A percentile compares a stretch with the other conserved stretches of the same genome.
Conservation (phyloP, 306 rosid species). For the Canavalia gladiata region DNA sequence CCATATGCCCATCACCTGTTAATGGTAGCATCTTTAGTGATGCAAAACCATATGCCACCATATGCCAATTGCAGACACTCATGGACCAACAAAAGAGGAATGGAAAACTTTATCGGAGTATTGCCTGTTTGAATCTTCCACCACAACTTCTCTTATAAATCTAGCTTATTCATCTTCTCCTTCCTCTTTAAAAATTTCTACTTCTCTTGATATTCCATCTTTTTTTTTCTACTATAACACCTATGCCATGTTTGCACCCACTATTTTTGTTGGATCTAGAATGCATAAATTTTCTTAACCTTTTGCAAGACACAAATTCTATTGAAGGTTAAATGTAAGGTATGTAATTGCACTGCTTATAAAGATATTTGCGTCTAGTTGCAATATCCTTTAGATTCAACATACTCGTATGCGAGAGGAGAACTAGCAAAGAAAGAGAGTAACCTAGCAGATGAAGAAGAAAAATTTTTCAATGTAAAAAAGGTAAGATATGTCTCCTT, state of each 20-base stretch:
- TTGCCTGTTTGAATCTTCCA: conserved; percentile 52
- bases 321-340: conserved; percentile 49
- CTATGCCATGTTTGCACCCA: conserved; percentile 49
- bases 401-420: too few relatives aligned
- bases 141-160: conserved; percentile 53
- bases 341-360: conserved; percentile 44
- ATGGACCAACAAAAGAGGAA: conserved; percentile 47
- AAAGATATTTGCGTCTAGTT: too few relatives aligned
- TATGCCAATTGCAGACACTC: conserved; percentile 56
- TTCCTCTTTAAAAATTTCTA: conserved; percentile 50
- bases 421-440: too few relatives aligned
- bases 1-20: too few relatives aligned
- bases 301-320: conserved; percentile 49
- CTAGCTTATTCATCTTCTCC: conserved; percentile 45
- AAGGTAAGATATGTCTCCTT: too few relatives aligned
- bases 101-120: conserved; percentile 48
- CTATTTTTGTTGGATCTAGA: conserved; percentile 42
- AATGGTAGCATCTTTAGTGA: too few relatives aligned
- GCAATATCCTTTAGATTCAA: too few relatives aligned
- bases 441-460: too few relatives aligned
- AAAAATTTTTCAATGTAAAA: too few relatives aligned
- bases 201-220: conserved; percentile 56
- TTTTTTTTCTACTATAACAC: conserved; percentile 49
- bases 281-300: conserved; percentile 49
- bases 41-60: neutral